phyloP scores from a whole-genome alignment of 2,329 filamentous ascomycete genomes.

The Tolypocladium endophyticum region DNA sequence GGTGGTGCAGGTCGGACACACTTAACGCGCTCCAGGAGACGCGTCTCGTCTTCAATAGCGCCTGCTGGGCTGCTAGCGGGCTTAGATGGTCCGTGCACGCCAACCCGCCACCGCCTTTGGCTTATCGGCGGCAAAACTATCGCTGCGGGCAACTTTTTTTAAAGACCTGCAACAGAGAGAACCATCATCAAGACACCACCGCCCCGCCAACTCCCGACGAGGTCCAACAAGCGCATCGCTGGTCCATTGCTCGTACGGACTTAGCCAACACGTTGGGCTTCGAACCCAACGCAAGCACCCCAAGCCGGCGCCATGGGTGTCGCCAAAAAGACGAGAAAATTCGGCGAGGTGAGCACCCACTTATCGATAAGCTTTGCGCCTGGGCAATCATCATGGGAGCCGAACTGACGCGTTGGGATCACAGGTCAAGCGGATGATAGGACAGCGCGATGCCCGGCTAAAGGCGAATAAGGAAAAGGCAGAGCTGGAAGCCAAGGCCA shows the following conservation, averaged over 20 bases:
- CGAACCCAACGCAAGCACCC: not conserved
- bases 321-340: conserved; percentile 86
- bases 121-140: conserved; percentile 4
- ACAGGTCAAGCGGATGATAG: conserved; percentile 71
- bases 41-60: conserved; percentile 15
- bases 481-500: conserved; percentile 46
- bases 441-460: conserved; percentile 67
- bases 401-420: conserved; percentile 5
- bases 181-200: not conserved
- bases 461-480: conserved; percentile 70
- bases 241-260: not conserved
- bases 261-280: too few relatives aligned
- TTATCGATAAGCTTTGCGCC: conserved; percentile 16
- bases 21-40: conserved; percentile 27
- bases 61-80: not conserved
- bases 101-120: conserved; percentile 15
- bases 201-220: not conserved
- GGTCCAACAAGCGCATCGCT: not conserved
- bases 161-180: not conserved
- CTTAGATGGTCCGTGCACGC: conserved; percentile 15
- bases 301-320: conserved; percentile 57
- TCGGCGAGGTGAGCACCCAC: conserved; percentile 47
- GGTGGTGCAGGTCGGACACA: conserved; percentile 14
- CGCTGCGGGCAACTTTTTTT: conserved; percentile 6
- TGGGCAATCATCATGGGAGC: not conserved